Evolutionary conservation across 2,329 filamentous ascomycete species (phyloP), one percentile per base, ranked within the genome.

Genomic region (Hypoxylon sp.): DNA sequence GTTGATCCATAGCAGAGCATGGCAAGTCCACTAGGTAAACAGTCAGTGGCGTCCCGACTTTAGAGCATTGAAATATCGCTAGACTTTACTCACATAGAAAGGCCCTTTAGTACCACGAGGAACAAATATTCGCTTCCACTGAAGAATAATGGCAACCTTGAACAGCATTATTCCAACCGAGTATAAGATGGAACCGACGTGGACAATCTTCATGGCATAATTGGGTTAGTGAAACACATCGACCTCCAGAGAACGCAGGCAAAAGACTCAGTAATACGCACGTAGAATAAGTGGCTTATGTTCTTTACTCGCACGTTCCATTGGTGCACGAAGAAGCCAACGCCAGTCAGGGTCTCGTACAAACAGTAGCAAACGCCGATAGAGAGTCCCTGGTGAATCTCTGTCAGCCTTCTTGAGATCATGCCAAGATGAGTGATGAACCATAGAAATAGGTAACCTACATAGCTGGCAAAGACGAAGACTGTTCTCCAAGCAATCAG

Each of bases 51-150:
- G 15, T 37, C 17, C 15, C 29, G 29, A n/a, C 29, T 33, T 33
- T 33, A 4, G 29, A n/a, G 29, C 6, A 33, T 13, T 13, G 15
- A 37, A 37, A 33, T 33, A 33, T 33, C n/a, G 9, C 29, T 33
- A 4, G 29, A 33, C 10, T 11, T 3, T n/a, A 33, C 29, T 33
- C 29, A 33, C 29, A 33, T 50, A 61, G 35, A 61, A 64, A 4
- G 21, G 6, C 10, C 49, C 55, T 15, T 49, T 49, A 7, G 37
- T 58, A 26, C 24, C 23, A 4, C 23, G 20, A 6, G 58, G 58
- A 9, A 59, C 55, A 37, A 64, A 64, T 41, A 64, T 24, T 3
- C 52, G 43, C 3, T 50, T 21, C 62, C 62, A 64, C 17, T 64
- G 46, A 1, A 64, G n/a, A 20, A 62, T 41, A 11, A 64, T 64